phyloP scores from a whole-genome alignment of 192 early-diverging fungal species.

The Entomortierella parvispora region DNA sequence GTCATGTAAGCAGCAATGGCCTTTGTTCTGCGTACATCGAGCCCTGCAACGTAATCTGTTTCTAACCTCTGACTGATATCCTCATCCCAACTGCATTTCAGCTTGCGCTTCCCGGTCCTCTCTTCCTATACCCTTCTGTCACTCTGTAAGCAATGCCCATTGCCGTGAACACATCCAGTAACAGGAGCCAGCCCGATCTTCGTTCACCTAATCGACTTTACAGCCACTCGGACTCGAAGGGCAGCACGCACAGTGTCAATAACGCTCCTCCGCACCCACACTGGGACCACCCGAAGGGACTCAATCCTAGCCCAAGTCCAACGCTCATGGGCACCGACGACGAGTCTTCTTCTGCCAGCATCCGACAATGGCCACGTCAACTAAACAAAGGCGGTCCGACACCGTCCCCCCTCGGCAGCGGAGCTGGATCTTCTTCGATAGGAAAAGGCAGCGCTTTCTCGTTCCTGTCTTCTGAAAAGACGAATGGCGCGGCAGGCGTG shows the following conservation, averaged over 20 bases:
- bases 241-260: background rate
- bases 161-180: too few species aligned
- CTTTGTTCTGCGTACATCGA: too few species aligned
- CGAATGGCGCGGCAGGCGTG: slow-evolving; percentile 7
- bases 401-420: slow-evolving; percentile 34
- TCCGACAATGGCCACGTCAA: slow-evolving; percentile 32
- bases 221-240: too few species aligned
- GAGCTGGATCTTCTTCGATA: slow-evolving; percentile 6
- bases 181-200: too few species aligned
- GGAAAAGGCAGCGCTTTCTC: slow-evolving; percentile 8
- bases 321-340: slow-evolving; percentile 37
- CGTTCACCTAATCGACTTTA: too few species aligned
- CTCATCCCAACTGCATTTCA: too few species aligned
- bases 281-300: background rate
- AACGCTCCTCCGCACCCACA: slow-evolving; percentile 1
- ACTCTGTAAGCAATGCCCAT: too few species aligned
- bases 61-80: too few species aligned
- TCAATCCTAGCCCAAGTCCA: slow-evolving; percentile 2
- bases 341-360: slow-evolving; percentile 46
- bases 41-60: too few species aligned
- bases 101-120: too few species aligned
- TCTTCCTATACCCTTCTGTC: too few species aligned
- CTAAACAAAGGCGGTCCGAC: slow-evolving; percentile 26
- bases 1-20: too few species aligned
- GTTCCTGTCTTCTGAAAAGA: slow-evolving; percentile 17